Conservation (phyloP, 2,329 filamentous ascomycete genomes). For the Plenodomus biglobosus region DNA sequence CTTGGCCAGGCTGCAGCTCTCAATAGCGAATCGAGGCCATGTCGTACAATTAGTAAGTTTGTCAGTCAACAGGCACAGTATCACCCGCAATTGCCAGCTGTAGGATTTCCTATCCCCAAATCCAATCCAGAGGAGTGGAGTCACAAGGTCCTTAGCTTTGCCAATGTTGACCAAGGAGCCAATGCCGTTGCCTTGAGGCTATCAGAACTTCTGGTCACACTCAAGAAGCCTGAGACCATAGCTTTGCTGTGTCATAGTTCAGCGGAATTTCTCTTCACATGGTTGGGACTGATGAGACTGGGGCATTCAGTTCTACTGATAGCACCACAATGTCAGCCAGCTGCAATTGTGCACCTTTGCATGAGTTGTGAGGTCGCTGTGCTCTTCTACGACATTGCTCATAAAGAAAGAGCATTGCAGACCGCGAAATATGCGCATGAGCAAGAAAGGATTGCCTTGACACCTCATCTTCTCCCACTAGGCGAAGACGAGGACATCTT, state of each 20-base stretch:
- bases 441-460: slow-evolving; percentile 7
- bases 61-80: slow-evolving; percentile 52
- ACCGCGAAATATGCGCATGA: slow-evolving; percentile 21
- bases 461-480: slow-evolving; percentile 18
- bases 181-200: slow-evolving; percentile 41
- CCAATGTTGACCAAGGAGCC: slow-evolving; percentile 40
- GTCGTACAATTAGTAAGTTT: slow-evolving; percentile 53
- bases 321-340: slow-evolving; percentile 53
- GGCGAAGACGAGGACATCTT: slow-evolving; percentile 24
- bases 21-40: slow-evolving; percentile 41
- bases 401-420: slow-evolving; percentile 37
- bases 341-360: slow-evolving; percentile 58
- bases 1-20: slow-evolving; percentile 56
- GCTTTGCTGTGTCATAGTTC: slow-evolving; percentile 61
- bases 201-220: slow-evolving; percentile 12
- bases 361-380: slow-evolving; percentile 46
- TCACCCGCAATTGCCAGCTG: slow-evolving; percentile 48
- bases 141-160: slow-evolving; percentile 41
- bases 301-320: slow-evolving; percentile 60
- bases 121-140: slow-evolving; percentile 23
- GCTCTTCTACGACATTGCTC: slow-evolving; percentile 52
- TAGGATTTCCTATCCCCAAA: slow-evolving; percentile 52
- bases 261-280: slow-evolving; percentile 60
- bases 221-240: slow-evolving; percentile 40
- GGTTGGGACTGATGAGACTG: slow-evolving; percentile 60